These are phyloP conservation scores for Actinomortierella ambigua DNA, from an alignment of 371 early-diverging fungal genomes.

Conservation along the genomic window DNA sequence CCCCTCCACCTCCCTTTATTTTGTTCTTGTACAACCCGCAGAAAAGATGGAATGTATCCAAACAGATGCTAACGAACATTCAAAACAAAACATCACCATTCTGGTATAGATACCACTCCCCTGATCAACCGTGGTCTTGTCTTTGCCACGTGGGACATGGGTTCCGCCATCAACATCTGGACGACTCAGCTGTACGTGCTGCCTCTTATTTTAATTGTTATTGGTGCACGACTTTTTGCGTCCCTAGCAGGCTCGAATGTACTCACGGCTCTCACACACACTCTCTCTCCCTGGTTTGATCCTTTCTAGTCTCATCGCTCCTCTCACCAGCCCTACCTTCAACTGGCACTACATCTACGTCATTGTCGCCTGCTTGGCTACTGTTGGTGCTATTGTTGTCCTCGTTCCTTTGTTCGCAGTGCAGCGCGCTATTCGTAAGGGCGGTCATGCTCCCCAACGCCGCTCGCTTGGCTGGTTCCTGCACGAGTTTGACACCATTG, in stretches of 20 bases:
- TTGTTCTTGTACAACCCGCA: neutral
- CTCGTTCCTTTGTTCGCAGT: conserved; percentile 42
- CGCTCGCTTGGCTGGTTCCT: conserved; percentile 34
- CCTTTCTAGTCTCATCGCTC: conserved; percentile 20
- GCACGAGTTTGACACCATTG: conserved; percentile 50
- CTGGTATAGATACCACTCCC: conserved; percentile 21
- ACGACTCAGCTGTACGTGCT: conserved; percentile 3
- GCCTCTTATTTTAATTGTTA: too few relatives aligned
- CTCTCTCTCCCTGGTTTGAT: too few relatives aligned
- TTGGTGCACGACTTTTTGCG: too few relatives aligned
- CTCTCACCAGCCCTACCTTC: conserved; percentile 31
- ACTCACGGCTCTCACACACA: too few relatives aligned
- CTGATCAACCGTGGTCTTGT: conserved; percentile 38
- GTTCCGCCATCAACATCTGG: conserved; percentile 27
- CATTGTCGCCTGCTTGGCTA: conserved; percentile 45
- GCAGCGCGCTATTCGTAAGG: conserved; percentile 25
- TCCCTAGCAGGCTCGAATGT: too few relatives aligned
- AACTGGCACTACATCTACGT: conserved; percentile 51
- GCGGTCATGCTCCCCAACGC: neutral
- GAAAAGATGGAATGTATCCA: neutral
- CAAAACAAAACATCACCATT: neutral
- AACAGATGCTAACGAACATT: neutral
- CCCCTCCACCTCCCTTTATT: neutral
- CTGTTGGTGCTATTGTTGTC: conserved; percentile 38
- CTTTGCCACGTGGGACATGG: conserved; percentile 36